Base-by-base conservation (phyloP, 306 rosid species). In the Prunus salicina region DNA sequence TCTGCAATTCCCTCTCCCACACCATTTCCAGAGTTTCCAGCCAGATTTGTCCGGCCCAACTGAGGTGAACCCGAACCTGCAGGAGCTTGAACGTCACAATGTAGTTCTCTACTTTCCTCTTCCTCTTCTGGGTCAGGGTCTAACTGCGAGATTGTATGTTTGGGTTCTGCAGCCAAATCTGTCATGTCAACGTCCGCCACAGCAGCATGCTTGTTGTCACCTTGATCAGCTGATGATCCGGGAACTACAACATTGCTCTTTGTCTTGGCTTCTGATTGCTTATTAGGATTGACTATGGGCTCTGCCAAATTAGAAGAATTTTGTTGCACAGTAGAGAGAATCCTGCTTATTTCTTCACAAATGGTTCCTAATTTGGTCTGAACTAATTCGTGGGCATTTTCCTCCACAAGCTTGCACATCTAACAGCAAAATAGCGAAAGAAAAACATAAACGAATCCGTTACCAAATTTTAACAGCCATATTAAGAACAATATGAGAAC, bases 361-460 rank as follows among this genome's bases (percentile, higher is more conserved):
- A 92, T 69, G 74, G 74, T 79, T 78, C 86, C 97, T 0, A 95
- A 78, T 25, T 86, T 73, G 11, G 88, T 77, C 53, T 71, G 83
- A 75, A 58, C 76, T 65, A 77, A 76, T 72, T 78, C 87, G 22
- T 65, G 38, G 65, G 88, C 63, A 43, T 74, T 84, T 84, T 82
- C 92, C 68, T 87, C 91, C 77, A 89, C 84, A 56, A 77, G 73
- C 76, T 81, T 89, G 87, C 98, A 95, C 91, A 92, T 86, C 99
- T 95, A 97, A 80, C 76, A 78, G 64, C 56, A 76, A 41, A 51
- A 76, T 24, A 16, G 28, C 16, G 19, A 64, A 46, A 2, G 12
- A 64, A 19, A 46, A 25, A n/a, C 28, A 68, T 27, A 13, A 38
- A 19, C 43, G 1, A 51, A 72, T 72, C 24, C 25, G 3, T 72